A percentile compares a stretch with the other conserved stretches of the same genome.
Conservation (phyloP, 345 rosid species). For the Citrus medica region DNA sequence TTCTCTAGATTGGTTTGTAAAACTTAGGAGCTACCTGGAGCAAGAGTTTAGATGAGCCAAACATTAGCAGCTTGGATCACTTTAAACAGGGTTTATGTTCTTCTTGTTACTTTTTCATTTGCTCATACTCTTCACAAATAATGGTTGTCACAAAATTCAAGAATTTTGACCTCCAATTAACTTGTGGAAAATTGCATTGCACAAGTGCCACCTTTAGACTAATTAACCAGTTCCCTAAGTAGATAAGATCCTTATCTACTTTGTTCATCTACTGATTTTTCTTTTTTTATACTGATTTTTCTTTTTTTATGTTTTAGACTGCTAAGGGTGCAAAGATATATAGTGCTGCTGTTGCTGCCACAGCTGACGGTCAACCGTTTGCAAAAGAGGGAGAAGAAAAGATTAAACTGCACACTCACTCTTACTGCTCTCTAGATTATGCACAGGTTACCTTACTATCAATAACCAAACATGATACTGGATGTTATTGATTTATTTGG, state of each 20-base stretch:
- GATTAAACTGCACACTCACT: slow-evolving; percentile 79
- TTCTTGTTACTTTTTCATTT: not conserved
- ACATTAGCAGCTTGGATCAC: not conserved
- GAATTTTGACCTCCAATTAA: not conserved
- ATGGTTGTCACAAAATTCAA: not conserved
- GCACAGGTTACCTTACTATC: slow-evolving; percentile 46
- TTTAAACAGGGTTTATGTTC: not conserved
- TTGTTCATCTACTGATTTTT: slow-evolving; percentile 7
- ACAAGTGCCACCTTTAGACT: not conserved
- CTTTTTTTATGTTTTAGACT: slow-evolving; percentile 43
- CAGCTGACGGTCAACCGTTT: slow-evolving; percentile 40
- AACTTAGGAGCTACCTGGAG: not conserved
- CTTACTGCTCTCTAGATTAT: slow-evolving; percentile 92
- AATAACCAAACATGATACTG: not conserved
- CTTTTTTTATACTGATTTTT: slow-evolving; percentile 10
- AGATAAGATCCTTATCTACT: not conserved
- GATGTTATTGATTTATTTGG: not conserved
- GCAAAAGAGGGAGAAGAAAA: slow-evolving; percentile 76
- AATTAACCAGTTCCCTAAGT: slow-evolving; percentile 4
- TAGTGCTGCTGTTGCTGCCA: slow-evolving; percentile 79
- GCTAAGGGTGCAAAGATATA: slow-evolving; percentile 79
- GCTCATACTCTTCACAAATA: not conserved
- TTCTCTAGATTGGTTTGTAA: not conserved
- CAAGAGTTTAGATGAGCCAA: not conserved
- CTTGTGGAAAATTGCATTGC: not conserved